Conservation (phyloP, 2,329 filamentous ascomycete species). For the Colletotrichum sp. region DNA sequence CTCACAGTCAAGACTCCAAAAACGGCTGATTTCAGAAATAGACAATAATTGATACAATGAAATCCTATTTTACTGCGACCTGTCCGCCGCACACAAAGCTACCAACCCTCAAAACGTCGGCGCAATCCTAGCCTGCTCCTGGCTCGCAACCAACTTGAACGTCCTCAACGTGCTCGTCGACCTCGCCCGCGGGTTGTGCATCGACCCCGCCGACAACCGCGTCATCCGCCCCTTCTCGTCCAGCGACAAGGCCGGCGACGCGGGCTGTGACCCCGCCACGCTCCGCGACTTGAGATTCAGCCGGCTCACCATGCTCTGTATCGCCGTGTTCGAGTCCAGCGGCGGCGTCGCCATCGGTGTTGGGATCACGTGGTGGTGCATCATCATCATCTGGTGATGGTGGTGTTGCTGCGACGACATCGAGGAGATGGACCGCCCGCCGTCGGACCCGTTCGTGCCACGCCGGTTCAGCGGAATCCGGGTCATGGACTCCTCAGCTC, state of each 20-base stretch:
- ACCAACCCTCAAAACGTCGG: not conserved
- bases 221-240: constrained; percentile 10
- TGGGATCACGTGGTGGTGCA: constrained; percentile 21
- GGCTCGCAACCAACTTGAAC: constrained; percentile 23
- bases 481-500: constrained; percentile 6
- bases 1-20: not conserved
- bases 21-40: not conserved
- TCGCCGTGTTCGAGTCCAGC: constrained; percentile 29
- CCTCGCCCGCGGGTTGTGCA: constrained; percentile 5
- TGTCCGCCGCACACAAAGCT: rapidly evolving
- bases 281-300: constrained; percentile 35
- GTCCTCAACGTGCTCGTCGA: constrained; percentile 26
- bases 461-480: constrained; percentile 23
- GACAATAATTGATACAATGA: not conserved
- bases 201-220: not conserved
- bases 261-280: constrained; percentile 18
- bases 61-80: not conserved
- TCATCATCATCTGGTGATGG: not conserved
- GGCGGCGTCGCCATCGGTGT: constrained; percentile 28
- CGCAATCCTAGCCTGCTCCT: constrained; percentile 8
- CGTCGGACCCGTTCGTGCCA: constrained; percentile 18
- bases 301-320: constrained; percentile 36
- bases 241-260: constrained; percentile 23
- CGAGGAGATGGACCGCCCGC: not conserved
- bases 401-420: not conserved